Evolutionary conservation across 2,329 filamentous ascomycete species (phyloP), one percentile per base, ranked within the genome.

Genomic region (Botrytis aclada): DNA sequence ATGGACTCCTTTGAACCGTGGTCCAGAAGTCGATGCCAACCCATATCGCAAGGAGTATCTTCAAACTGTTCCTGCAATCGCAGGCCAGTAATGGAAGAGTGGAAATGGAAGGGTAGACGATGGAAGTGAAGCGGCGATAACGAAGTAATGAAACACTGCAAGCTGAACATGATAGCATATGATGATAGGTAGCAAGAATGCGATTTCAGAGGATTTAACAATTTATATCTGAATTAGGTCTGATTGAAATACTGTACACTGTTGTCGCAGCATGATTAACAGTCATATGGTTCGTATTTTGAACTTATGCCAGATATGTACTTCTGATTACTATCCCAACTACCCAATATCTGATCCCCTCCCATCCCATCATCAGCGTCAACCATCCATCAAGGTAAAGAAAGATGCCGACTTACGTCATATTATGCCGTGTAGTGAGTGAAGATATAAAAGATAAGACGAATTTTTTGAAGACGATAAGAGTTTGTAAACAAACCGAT

Each of bases 1-100:
- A 84, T 99, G 96, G 96, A 98, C 94, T 51, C 93, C 96, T 22
- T 83, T 99, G 77, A 97, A 97, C 84, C 89, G 96, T 72, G 89
- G 88, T 10, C 83, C 85, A 7, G 92, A 95, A 66, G 88, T 97
- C 61, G 94, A 98, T 81, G 82, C 82, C 74, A 99, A 98, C 83
- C 84, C 87, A 70, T 92, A 90, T 81, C 89, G 96, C 73, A 89
- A 93, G 86, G 88, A 89, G 66, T 99, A 99, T 80, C 84, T 97
- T 58, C 74, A 77, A 29, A 74, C 74, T 32, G 73, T 74, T 51
- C 69, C 72, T 69, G 71, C 73, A 41, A 54, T 75, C 20, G 72
- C 74, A 60, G 70, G 74, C 54, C 70, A 70, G 37, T 69, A 64
- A 70, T 16, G 45, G 45, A 34, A 12, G 69, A 32, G 45, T n/a